These are phyloP conservation scores for Scalesia atractyloides DNA, from an alignment of 129 eudicot genomes.

Conservation along the genomic window DNA sequence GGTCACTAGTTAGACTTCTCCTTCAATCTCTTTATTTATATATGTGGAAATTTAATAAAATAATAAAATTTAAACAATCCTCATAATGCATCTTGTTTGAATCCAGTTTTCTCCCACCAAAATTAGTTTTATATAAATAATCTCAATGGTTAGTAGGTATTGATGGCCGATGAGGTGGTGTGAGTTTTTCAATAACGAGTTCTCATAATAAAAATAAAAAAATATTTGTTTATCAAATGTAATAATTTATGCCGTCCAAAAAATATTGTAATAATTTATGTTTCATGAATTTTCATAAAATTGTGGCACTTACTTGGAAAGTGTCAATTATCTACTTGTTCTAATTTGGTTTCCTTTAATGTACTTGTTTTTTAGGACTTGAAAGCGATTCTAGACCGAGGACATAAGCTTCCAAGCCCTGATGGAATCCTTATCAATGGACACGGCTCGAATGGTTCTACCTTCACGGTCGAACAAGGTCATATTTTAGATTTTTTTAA, in stretches of 20 bases:
- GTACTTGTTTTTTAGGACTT: constrained; percentile 42
- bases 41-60: background rate
- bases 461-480: constrained; percentile 77
- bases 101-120: too few species aligned
- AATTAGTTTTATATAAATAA: too few species aligned
- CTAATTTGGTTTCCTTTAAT: background rate
- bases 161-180: too few species aligned
- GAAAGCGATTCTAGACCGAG: constrained; percentile 62
- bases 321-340: background rate
- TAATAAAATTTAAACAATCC: too few species aligned
- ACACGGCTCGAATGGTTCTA: constrained; percentile 62
- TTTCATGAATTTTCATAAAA: background rate
- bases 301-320: background rate
- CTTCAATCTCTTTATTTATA: background rate
- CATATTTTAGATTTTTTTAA: background rate
- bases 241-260: background rate
- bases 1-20: constrained; percentile 25
- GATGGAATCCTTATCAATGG: constrained; percentile 92
- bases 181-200: too few species aligned
- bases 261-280: background rate
- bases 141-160: too few species aligned
- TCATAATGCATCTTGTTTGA: too few species aligned
- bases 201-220: too few species aligned
- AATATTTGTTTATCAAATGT: too few species aligned
- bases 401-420: constrained; percentile 66